Conservation (phyloP, 2,329 filamentous ascomycete species). For the Calycina herbarum region DNA sequence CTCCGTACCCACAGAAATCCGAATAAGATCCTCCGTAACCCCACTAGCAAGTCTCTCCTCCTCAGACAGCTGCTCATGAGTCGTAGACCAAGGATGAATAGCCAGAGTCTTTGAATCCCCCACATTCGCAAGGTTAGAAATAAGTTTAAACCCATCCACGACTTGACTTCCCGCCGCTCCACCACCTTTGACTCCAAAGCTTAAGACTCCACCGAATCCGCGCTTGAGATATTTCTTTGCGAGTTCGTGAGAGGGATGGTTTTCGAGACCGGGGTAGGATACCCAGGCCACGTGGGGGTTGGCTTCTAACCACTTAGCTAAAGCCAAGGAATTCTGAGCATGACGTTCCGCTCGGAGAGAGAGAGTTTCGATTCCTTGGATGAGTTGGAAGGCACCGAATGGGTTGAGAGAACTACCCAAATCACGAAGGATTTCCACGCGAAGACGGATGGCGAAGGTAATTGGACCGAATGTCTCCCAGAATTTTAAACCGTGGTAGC, state of each 20-base stretch:
- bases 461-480: conserved; percentile 86
- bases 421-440: conserved; percentile 89
- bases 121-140: conserved; percentile 95
- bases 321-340: conserved; percentile 75
- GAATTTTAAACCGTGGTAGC: conserved; percentile 93
- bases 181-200: conserved; percentile 90
- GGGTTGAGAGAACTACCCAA: conserved; percentile 81
- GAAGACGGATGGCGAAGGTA: conserved; percentile 79
- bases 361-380: conserved; percentile 87
- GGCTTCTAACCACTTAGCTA: conserved; percentile 81
- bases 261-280: conserved; percentile 84
- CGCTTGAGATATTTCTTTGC: conserved; percentile 86
- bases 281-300: conserved; percentile 90
- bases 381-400: conserved; percentile 88
- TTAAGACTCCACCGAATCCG: conserved; percentile 87
- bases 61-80: conserved; percentile 86
- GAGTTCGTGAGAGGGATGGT: conserved; percentile 73
- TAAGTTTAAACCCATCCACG: conserved; percentile 91
- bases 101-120: conserved; percentile 94
- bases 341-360: conserved; percentile 84
- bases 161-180: conserved; percentile 80
- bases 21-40: conserved; percentile 86
- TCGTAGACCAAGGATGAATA: conserved; percentile 94
- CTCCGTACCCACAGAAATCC: conserved; percentile 92
- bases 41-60: conserved; percentile 79